Evolutionary conservation across 495 filamentous ascomycete species (phyloP), one percentile per base, ranked within the genome.

Genomic region (Gamarada debralockiae): DNA sequence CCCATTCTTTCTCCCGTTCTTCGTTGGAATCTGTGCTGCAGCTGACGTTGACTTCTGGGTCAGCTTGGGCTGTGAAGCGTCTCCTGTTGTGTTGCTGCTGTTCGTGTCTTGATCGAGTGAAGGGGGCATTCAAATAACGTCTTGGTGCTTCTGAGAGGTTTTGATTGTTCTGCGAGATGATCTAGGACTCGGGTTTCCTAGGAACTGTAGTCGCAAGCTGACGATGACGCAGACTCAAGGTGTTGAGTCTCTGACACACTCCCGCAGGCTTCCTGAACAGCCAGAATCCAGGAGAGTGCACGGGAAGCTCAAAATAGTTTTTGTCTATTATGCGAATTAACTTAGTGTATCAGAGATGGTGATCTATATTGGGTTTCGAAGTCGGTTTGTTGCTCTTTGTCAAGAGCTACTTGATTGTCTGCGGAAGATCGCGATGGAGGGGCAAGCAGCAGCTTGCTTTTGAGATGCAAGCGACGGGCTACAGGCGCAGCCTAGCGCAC

Each of bases 41-140:
- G 70, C 66, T 15, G 41, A 46, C 33, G 52, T 25, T 17, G 58
- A 58, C 59, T 72, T 76, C 65, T 71, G 54, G 53, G 42, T 48
- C 50, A 52, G 21, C 40, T 56, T 64, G 4, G 22, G 41, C 12
- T 51, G n/a, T 8, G 2, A 2, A 33, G 52, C 38, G 18, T 48
- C 41, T 13, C 41, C 29, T 27, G 43, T 45, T 25, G 18, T 33
- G 34, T 17, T 56, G 27, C 56, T 31, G 18, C 24, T 57, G 17
- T 53, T 55, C 23, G 8, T 51, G 34, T 65, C 56, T 56, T 65
- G 50, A 36, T 65, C 62, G 36, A 51, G 50, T 56, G 61, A 60
- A 58, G 61, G 61, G 46, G 59, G 62, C 62, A 65, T 64, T 64
- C 61, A 64, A 58, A 52, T 44, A 36, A 50, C 29, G 36, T 29